Conservation (phyloP, 257 asterid genomes). For the Solanum phureja region DNA sequence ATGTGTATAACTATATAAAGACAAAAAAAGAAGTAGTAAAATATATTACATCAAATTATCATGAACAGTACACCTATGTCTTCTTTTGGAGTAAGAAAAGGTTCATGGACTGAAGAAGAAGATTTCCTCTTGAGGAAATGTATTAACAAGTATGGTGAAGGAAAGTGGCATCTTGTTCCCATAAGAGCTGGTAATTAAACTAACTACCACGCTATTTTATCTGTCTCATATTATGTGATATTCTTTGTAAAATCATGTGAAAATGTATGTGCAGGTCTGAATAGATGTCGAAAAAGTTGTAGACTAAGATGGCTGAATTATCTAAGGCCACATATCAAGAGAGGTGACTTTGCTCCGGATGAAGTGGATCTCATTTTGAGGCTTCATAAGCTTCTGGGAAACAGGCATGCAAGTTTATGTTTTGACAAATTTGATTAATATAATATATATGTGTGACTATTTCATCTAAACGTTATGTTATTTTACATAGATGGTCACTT, state of each 20-base stretch:
- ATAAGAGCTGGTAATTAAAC: background rate
- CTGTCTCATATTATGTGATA: background rate
- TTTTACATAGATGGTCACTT: constrained; percentile 15
- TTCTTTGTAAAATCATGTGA: background rate
- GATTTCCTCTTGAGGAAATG: background rate
- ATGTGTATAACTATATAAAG: background rate
- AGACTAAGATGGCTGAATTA: background rate
- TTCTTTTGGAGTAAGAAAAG: background rate
- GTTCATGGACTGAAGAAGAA: background rate
- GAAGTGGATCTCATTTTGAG: background rate
- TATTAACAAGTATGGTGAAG: background rate
- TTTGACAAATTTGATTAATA: background rate
- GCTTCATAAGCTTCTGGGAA: background rate
- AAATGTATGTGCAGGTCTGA: background rate
- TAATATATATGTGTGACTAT: background rate
- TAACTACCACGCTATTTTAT: background rate
- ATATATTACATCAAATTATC: background rate
- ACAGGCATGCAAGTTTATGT: background rate
- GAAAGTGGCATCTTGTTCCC: background rate
- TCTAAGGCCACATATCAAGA: background rate
- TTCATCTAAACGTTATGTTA: background rate
- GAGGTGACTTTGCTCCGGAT: background rate
- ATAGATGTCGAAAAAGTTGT: background rate
- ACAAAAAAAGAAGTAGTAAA: background rate
- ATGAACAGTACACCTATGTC: background rate